Evolutionary conservation across 345 rosid genomes (phyloP), one percentile per base, ranked within the genome.

Genomic region (Gossypium raimondii): DNA sequence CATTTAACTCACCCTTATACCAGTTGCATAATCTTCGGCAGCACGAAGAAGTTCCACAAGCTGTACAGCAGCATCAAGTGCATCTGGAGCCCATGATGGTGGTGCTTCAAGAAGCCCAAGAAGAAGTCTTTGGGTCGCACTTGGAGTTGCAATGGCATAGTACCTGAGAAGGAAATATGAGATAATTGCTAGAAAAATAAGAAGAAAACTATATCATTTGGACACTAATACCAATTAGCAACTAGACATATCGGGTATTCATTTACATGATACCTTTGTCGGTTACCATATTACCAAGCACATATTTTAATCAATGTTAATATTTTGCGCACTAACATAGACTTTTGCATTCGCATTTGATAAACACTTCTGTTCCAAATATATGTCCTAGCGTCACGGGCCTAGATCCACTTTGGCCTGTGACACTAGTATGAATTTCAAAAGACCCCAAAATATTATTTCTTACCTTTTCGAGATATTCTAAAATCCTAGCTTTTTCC

Each of bases 81-180:
- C 98, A 86, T 94, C 98, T 3, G 98, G 98, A 67, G 98, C 98
- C 98, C 98, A 94, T 6, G 98, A 94, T 11, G 98, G 98, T 0
- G 97, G 98, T 63, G 98, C 98, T 87, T 94, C 98, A 29, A 94
- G 81, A 73, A 94, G 97, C 82, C 98, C 98, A 81, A 94, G 87
- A 77, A 94, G 97, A 78, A 94, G 93, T 76, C 98, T 82, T 76
- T 89, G 98, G 65, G 98, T 94, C 72, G 98, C 98, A 86, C 98
- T 94, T 75, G 98, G 98, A 75, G 97, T 94, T 74, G 97, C 98
- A 74, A 94, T 82, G 74, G 98, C 96, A 60, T 94, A 94, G 84
- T 94, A 94, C 79, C 98, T 94, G 81, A 76, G 60, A 55, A 68
- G 43, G 79, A 76, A 22, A 57, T 7, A 6, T 2, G 24, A 55